phyloP scores from a whole-genome alignment of 495 filamentous ascomycete species.

The Aspergillus sclerotiicarbonarius region DNA sequence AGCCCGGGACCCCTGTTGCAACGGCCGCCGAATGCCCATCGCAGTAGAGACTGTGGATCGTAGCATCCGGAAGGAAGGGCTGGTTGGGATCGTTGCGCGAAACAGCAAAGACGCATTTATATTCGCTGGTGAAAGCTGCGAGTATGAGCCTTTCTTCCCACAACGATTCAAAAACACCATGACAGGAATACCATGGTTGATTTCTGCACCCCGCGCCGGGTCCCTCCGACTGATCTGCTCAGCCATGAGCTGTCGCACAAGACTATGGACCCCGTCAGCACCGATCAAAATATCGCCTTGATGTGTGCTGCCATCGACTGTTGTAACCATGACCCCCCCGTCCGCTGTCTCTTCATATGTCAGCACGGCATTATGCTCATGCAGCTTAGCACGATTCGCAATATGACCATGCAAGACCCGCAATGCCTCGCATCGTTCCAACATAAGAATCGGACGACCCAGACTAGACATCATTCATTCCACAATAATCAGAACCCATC shows the following conservation, averaged over 20 bases:
- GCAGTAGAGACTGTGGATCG: constrained; percentile 21
- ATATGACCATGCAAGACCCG: constrained; percentile 15
- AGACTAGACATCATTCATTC: constrained; percentile 15
- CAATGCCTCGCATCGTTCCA: constrained; percentile 18
- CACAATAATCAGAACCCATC: too few relatives aligned
- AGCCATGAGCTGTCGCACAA: constrained; percentile 37
- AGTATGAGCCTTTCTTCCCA: constrained; percentile 6
- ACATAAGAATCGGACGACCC: constrained; percentile 16
- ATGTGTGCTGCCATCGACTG: constrained; percentile 13
- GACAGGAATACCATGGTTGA: neutral
- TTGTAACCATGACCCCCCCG: constrained; percentile 11
- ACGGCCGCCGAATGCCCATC: constrained; percentile 10
- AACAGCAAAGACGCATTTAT: constrained; percentile 22
- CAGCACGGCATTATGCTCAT: constrained; percentile 12
- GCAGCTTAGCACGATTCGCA: constrained; percentile 15
- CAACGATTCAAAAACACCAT: neutral
- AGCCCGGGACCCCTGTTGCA: constrained; percentile 15
- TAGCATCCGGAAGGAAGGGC: constrained; percentile 17
- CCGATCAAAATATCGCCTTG: constrained; percentile 44
- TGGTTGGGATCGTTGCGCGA: constrained; percentile 21
- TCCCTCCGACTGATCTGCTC: constrained; percentile 23
- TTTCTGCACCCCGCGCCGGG: neutral
- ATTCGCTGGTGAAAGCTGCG: constrained; percentile 20
- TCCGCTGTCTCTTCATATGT: constrained; percentile 17
- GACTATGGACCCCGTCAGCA: constrained; percentile 49